A percentile compares a stretch with the other conserved stretches of the same genome.
These are phyloP conservation scores for Telopea speciosissima DNA, from an alignment of 177 flowering plant species.

Conservation along the genomic window DNA sequence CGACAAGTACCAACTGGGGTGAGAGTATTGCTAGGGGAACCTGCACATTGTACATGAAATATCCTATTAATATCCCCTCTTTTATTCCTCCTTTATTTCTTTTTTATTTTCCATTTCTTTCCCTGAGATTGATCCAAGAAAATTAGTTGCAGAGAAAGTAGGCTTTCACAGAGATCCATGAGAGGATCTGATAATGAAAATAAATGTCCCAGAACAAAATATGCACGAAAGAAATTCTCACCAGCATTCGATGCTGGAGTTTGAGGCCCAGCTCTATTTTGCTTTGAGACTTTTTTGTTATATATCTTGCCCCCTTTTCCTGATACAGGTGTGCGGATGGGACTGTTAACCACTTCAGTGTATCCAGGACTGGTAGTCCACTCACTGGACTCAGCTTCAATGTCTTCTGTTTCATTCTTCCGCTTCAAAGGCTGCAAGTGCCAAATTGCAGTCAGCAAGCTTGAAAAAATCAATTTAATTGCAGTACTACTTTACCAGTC, in stretches of 20 bases:
- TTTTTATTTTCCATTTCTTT: background rate
- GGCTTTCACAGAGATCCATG: background rate
- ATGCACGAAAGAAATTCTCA: constrained; percentile 23
- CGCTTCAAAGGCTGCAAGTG: constrained; percentile 52
- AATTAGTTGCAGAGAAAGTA: background rate
- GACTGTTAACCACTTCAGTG: constrained; percentile 43
- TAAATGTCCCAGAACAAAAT: background rate
- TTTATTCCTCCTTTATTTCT: background rate
- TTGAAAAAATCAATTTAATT: background rate
- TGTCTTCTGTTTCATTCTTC: constrained; percentile 50
- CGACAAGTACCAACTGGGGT: constrained; percentile 93
- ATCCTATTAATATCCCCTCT: background rate
- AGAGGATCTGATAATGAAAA: background rate
- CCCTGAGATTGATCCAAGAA: background rate
- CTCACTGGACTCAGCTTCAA: constrained; percentile 52
- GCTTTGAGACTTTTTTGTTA: constrained; percentile 51
- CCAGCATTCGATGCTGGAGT: constrained; percentile 62
- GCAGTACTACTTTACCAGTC: background rate
- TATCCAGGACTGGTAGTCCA: constrained; percentile 40
- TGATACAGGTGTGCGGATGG: constrained; percentile 60
- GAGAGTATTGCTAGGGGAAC: constrained; percentile 69
- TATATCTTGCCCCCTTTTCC: constrained; percentile 52
- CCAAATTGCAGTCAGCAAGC: constrained; percentile 5
- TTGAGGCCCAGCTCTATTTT: constrained; percentile 52
- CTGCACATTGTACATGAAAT: constrained; percentile 30